Conservation (phyloP, 345 rosid species). For the Durio zibethinus region DNA sequence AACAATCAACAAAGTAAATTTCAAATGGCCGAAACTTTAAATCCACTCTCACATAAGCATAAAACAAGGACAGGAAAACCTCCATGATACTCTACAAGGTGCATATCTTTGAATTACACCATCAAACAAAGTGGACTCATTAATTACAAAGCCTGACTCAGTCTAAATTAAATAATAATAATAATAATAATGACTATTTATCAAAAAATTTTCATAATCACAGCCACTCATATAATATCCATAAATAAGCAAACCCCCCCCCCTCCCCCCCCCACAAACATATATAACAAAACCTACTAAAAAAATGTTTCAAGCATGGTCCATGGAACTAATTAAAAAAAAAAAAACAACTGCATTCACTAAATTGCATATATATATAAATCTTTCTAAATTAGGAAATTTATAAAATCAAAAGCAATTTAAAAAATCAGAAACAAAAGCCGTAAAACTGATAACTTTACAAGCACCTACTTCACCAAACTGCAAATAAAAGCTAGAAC, state of each 20-base stretch:
- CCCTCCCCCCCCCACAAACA: no score
- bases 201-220: conserved; percentile 13
- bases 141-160: background rate
- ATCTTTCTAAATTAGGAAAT: conserved; percentile 20
- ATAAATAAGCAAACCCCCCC: background rate
- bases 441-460: background rate
- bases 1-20: background rate
- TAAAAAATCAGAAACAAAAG: conserved; percentile 17
- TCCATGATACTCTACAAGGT: background rate
- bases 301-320: background rate
- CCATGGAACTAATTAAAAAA: background rate
- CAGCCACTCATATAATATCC: background rate
- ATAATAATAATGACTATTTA: background rate
- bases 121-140: conserved; percentile 5
- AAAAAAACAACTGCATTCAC: background rate
- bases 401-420: background rate
- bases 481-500: background rate
- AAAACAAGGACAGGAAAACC: background rate
- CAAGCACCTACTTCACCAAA: background rate
- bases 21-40: conserved; percentile 4
- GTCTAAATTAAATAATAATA: background rate
- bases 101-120: conserved; percentile 10
- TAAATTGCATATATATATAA: background rate
- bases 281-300: background rate
- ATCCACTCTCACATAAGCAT: background rate